A percentile compares a stretch with the other conserved stretches of the same genome.
These are phyloP conservation scores for Paraurostyla sp. DNA, from an alignment of 73 alveolate species.

Conservation along the genomic window DNA sequence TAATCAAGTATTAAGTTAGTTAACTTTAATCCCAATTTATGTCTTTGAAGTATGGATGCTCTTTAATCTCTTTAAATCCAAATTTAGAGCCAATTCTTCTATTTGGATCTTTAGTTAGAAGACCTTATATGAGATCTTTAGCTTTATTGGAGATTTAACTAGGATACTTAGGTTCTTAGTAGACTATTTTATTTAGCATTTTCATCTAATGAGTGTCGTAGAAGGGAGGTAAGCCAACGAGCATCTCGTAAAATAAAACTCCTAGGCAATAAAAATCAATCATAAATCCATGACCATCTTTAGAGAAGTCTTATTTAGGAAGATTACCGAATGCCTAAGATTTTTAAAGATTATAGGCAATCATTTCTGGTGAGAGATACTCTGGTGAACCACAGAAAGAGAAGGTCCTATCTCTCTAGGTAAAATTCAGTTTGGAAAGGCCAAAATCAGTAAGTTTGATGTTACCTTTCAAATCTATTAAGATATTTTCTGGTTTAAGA, in stretches of 20 bases:
- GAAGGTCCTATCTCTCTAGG: conserved; percentile 56
- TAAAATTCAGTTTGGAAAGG: conserved; percentile 63
- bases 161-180: conserved; percentile 68
- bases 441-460: conserved; percentile 82
- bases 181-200: conserved; percentile 66
- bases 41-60: conserved; percentile 73
- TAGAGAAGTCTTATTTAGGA: too few species aligned
- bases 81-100: conserved; percentile 80
- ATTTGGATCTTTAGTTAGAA: conserved; percentile 84
- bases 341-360: neutral
- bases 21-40: conserved; percentile 30
- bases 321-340: neutral
- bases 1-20: neutral
- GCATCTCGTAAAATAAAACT: conserved; percentile 75
- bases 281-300: conserved; percentile 68
- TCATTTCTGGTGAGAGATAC: conserved; percentile 82
- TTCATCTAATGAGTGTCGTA: conserved; percentile 67
- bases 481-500: conserved; percentile 82
- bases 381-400: conserved; percentile 86
- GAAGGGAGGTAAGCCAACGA: conserved; percentile 83
- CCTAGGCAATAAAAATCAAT: conserved; percentile 83
- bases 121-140: conserved; percentile 76
- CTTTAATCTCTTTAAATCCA: conserved; percentile 81
- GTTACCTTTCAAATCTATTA: conserved; percentile 76
- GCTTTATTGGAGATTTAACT: conserved; percentile 77